phyloP scores from a whole-genome alignment of 768 basidiomycete species.

The Termitomyces sp. region DNA sequence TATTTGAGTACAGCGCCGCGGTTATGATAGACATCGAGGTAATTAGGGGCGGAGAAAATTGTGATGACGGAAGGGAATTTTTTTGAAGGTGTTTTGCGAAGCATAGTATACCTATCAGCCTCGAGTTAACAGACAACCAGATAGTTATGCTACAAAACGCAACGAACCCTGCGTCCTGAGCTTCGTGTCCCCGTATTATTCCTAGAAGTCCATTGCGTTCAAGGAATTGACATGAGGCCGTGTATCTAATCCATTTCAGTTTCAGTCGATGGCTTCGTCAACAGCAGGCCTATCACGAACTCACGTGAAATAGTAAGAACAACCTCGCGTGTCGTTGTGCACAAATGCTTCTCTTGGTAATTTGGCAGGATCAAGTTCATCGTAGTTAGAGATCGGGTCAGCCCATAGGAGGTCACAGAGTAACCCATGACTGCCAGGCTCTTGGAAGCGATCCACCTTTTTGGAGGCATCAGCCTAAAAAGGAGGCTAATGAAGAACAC shows the following conservation, averaged over 20 bases:
- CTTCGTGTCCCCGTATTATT: conserved; percentile 94
- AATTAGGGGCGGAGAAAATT: conserved; percentile 96
- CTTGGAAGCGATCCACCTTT: conserved; percentile 88
- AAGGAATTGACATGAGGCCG: conserved; percentile 89
- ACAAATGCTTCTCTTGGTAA: conserved; percentile 59
- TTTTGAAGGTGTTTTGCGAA: conserved; percentile 89
- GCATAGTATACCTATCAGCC: conserved; percentile 76
- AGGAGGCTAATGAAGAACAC: conserved; percentile 19
- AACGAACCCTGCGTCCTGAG: conserved; percentile 88
- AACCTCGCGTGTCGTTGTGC: conserved; percentile 85
- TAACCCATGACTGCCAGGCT: conserved; percentile 88
- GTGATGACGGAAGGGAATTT: conserved; percentile 97
- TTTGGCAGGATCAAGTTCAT: conserved; percentile 56
- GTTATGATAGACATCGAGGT: conserved; percentile 95
- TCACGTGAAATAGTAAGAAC: conserved; percentile 90
- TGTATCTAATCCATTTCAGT: conserved; percentile 40
- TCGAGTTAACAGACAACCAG: not conserved
- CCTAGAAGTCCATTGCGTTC: conserved; percentile 89
- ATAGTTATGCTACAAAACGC: not conserved
- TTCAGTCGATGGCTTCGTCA: conserved; percentile 22
- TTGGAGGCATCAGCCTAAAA: not conserved
- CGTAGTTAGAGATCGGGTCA: conserved; percentile 88
- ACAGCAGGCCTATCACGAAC: conserved; percentile 20
- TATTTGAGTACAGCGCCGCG: conserved; percentile 97
- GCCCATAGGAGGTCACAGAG: conserved; percentile 97